Evolutionary conservation across 1,284 basidiomycete species (phyloP), one percentile per base, ranked within the genome.

Genomic region (Jaminaea rosea): DNA sequence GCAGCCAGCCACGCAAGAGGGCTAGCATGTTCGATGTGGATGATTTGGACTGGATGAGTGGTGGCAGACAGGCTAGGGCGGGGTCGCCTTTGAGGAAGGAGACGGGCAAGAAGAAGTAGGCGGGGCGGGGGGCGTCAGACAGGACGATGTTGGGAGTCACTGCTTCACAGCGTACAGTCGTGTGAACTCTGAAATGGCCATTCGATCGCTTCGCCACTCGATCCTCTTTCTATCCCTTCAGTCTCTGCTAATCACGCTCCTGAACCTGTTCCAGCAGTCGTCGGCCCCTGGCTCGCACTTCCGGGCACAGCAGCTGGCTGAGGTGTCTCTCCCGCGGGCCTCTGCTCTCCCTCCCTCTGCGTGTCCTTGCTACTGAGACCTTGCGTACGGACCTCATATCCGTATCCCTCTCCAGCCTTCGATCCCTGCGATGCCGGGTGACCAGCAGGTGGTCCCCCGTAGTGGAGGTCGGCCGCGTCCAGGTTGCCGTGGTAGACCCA

Each of bases 401-500:
- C 71, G 26, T 70, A 73, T 1, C 69, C 69, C 47, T 66, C 68
- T 10, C 63, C 62, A 15, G 68, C 60, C 13, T 2, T 42, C 19
- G 39, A n/a, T 5, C 39, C 39, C 39, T 42, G 19, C n/a, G 63
- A 59, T 19, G 62, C 65, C 7, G 68, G 64, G 19, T 67, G 62
- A 23, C 56, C 27, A 52, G 67, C 59, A 9, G 60, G 61, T 8
- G 70, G 63, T 19, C 71, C 71, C 6, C 71, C 67, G 58, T 72
- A 73, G 53, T 73, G 70, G 48, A 72, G 48, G 7, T 65, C 52
- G n/a, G 65, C 59, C 1, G 63, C 69, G 42, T 72, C 67, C 53
- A 71, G 72, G 59, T 73, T 73, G 42, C 45, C 67, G 44, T 72
- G 68, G 49, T 71, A 73, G 51, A 65, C 60, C 71, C 71, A 99